Percentiles rank a stretch among this genome's conserved stretches.
These are phyloP conservation scores for Colletotrichum sp. DNA, from an alignment of 2,329 filamentous ascomycete genomes.

Conservation along the genomic window DNA sequence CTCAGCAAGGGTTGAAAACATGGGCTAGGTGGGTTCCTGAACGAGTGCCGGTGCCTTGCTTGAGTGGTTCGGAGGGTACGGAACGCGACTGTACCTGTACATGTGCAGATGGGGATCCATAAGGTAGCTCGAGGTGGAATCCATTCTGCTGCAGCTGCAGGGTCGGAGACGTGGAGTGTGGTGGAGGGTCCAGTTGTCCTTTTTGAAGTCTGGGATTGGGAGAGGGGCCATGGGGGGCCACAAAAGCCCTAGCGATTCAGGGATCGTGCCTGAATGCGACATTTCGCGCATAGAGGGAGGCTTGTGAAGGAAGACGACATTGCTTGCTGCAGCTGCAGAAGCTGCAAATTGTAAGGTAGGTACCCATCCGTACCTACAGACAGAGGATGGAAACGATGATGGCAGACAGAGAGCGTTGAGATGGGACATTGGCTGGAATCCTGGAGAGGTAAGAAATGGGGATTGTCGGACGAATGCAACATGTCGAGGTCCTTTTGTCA, in stretches of 20 bases:
- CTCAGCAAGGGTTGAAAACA: conserved; percentile 6
- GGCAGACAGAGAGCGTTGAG: neutral
- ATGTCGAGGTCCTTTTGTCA: conserved; percentile 9
- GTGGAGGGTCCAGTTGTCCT: neutral
- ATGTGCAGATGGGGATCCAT: neutral
- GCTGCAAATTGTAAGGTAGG: neutral
- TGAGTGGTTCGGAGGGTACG: conserved; percentile 12
- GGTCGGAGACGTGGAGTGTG: neutral
- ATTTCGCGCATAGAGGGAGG: conserved; percentile 1
- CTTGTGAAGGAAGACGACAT: neutral
- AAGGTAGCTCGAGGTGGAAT: neutral
- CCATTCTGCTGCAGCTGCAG: conserved; percentile 3
- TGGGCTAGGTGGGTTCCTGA: conserved; percentile 17
- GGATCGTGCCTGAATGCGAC: conserved; percentile 11
- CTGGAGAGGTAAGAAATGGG: neutral
- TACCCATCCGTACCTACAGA: neutral
- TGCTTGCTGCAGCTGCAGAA: neutral
- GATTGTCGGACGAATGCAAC: neutral
- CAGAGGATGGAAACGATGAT: neutral
- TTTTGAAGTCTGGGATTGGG: conserved; percentile 1
- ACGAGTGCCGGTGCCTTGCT: conserved; percentile 20
- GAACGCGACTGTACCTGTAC: conserved; percentile 11
- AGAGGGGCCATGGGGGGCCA: neutral
- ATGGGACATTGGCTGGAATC: neutral
- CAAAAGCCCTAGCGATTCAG: neutral